phyloP scores from a whole-genome alignment of 164 flowering plant genomes.

The Warburgia ugandensis region DNA sequence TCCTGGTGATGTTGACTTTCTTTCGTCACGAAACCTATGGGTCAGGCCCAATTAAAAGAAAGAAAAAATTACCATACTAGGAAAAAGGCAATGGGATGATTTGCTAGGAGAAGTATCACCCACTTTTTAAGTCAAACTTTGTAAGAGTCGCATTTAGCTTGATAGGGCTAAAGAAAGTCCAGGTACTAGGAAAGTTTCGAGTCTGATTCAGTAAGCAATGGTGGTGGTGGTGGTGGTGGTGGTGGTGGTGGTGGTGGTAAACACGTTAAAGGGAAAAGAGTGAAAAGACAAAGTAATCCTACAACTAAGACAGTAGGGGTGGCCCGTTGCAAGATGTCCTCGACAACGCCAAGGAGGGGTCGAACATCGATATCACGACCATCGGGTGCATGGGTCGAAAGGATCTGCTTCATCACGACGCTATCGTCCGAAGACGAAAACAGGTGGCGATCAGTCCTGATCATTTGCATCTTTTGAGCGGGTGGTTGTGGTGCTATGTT shows the following conservation, averaged over 20 bases:
- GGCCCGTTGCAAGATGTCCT: conserved; percentile 48
- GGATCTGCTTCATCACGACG: conserved; percentile 51
- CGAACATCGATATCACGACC: conserved; percentile 44
- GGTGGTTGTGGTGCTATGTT: neutral
- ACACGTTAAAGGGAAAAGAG: neutral
- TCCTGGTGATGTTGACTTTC: too few relatives aligned
- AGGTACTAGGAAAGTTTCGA: neutral
- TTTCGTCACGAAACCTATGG: too few relatives aligned
- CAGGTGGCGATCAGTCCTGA: conserved; percentile 18
- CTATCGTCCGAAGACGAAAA: conserved; percentile 60
- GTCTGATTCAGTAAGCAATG: neutral
- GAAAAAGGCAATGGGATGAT: too few relatives aligned
- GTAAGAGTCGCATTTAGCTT: too few relatives aligned
- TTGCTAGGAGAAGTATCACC: too few relatives aligned
- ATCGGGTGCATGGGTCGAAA: conserved; percentile 53
- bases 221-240: neutral
- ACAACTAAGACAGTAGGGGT: conserved; percentile 1
- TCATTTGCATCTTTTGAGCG: conserved; percentile 7
- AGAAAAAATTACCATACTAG: too few relatives aligned
- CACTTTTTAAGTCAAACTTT: too few relatives aligned
- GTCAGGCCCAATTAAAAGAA: too few relatives aligned
- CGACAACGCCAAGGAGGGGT: conserved; percentile 48
- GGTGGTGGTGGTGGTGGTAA: neutral
- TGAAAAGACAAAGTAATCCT: too few relatives aligned
- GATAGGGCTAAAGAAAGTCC: too few relatives aligned